phyloP scores from a whole-genome alignment of 768 basidiomycete genomes.

The Podaxis rugospora region DNA sequence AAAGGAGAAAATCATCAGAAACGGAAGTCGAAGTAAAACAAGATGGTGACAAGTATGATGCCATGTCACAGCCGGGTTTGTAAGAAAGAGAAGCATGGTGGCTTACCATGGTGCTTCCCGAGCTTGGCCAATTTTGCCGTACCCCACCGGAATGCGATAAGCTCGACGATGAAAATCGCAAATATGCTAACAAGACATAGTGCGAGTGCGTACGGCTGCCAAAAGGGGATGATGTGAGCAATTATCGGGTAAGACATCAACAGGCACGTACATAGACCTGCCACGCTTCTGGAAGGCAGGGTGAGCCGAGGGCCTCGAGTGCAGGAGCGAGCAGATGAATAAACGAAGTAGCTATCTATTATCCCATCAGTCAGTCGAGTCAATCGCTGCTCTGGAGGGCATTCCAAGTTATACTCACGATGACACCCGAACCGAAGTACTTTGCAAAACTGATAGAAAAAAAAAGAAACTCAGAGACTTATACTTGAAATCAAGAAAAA shows the following conservation, averaged over 20 bases:
- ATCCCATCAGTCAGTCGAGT: conserved; percentile 1
- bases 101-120: conserved; percentile 59
- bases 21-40: neutral
- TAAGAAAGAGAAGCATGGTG: neutral
- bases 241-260: neutral
- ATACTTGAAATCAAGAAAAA: neutral
- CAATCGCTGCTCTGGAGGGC: conserved; percentile 3
- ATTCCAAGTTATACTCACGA: conserved; percentile 41
- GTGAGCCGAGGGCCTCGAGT: conserved; percentile 60
- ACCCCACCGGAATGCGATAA: conserved; percentile 86
- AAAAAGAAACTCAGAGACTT: conserved; percentile 5
- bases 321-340: conserved; percentile 81
- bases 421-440: conserved; percentile 88
- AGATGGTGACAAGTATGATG: neutral
- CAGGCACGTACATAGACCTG: conserved; percentile 56
- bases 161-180: conserved; percentile 77
- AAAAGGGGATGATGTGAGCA: neutral
- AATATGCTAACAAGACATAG: conserved; percentile 82
- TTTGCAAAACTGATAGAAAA: conserved; percentile 61
- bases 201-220: conserved; percentile 77
- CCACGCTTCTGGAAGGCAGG: conserved; percentile 74
- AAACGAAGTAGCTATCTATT: conserved; percentile 84
- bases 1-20: neutral
- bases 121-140: conserved; percentile 62
- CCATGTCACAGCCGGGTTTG: neutral